Conservation (phyloP, 495 filamentous ascomycete species). For the Pseudoneurospora amorphoporcata region DNA sequence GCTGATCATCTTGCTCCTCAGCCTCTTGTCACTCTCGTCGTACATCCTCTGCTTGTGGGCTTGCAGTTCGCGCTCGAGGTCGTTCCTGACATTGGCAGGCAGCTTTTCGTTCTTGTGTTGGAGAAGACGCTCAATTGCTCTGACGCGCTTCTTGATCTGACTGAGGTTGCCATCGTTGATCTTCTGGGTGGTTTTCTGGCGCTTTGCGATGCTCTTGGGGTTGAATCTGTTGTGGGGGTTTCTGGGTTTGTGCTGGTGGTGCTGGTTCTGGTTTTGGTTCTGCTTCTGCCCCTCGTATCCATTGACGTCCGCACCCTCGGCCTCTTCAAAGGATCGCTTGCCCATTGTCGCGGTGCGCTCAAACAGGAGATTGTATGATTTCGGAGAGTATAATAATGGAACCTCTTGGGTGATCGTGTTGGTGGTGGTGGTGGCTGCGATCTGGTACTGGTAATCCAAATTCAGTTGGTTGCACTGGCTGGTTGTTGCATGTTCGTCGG, state of each 20-base stretch:
- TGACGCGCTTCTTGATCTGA: constrained; percentile 48
- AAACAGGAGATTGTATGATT: not conserved
- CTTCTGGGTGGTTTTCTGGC: constrained; percentile 23
- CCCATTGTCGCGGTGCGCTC: constrained; percentile 5
- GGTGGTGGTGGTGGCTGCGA: not conserved
- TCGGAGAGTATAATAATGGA: not conserved
- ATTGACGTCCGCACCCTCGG: constrained; percentile 11
- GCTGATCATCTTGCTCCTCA: constrained; percentile 61
- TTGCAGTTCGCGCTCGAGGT: constrained; percentile 71
- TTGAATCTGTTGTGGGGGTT: not conserved
- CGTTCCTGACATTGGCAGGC: constrained; percentile 62
- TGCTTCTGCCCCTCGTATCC: not conserved
- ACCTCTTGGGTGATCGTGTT: not conserved
- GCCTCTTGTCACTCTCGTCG: constrained; percentile 43
- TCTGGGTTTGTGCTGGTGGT: constrained; percentile 1
- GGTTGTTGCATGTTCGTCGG: not conserved
- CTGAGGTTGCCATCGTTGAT: constrained; percentile 23
- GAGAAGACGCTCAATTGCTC: constrained; percentile 53
- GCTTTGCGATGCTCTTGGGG: constrained; percentile 16
- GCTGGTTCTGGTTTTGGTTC: constrained; percentile 10
- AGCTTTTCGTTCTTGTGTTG: constrained; percentile 45
- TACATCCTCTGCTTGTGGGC: constrained; percentile 65
- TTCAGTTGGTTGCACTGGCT: not conserved
- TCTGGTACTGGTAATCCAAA: not conserved
- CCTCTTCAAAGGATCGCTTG: constrained; percentile 10